Evolutionary conservation across 805 yeast genomes (phyloP).

Genomic region (Starmerella riodocensis): DNA sequence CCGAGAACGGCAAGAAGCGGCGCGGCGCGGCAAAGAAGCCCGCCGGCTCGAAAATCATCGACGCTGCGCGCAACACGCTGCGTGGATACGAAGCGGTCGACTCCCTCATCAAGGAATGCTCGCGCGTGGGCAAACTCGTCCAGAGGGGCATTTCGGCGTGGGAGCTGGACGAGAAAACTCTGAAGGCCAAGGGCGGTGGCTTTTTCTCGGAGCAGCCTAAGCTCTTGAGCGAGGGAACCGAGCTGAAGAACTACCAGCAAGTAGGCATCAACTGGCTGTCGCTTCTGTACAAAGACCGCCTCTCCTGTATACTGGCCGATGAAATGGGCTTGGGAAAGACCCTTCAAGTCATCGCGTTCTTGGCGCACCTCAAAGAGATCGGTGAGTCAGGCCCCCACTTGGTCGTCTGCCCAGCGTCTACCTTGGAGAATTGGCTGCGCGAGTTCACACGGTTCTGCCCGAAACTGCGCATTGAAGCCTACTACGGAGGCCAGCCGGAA

Average conservation of each 20-base stretch:
- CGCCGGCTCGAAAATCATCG: conserved; percentile 62
- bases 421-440: conserved; percentile 93
- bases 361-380: conserved; percentile 68
- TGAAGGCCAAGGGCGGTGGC: conserved; percentile 34
- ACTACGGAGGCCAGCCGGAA: conserved; percentile 78
- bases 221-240: conserved; percentile 47
- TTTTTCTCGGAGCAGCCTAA: conserved; percentile 57
- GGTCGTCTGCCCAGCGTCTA: conserved; percentile 91
- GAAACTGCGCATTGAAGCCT: conserved; percentile 64
- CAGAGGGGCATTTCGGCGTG: conserved; percentile 62
- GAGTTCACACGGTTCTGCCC: conserved; percentile 90
- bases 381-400: conserved; percentile 70
- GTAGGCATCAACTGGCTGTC: conserved; percentile 95
- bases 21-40: conserved; percentile 38
- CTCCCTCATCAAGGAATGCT: conserved; percentile 73
- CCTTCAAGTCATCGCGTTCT: conserved; percentile 84
- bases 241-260: conserved; percentile 79
- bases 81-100: conserved; percentile 91
- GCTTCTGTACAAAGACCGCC: conserved; percentile 56
- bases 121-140: conserved; percentile 59
- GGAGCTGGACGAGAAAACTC: conserved; percentile 72
- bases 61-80: conserved; percentile 53
- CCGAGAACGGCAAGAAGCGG: conserved; percentile 25
- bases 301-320: conserved; percentile 92
- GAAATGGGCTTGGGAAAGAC: conserved; percentile 98